Conservation (phyloP, 1,139 yeast genomes). For the Taphrina wiesneri region DNA sequence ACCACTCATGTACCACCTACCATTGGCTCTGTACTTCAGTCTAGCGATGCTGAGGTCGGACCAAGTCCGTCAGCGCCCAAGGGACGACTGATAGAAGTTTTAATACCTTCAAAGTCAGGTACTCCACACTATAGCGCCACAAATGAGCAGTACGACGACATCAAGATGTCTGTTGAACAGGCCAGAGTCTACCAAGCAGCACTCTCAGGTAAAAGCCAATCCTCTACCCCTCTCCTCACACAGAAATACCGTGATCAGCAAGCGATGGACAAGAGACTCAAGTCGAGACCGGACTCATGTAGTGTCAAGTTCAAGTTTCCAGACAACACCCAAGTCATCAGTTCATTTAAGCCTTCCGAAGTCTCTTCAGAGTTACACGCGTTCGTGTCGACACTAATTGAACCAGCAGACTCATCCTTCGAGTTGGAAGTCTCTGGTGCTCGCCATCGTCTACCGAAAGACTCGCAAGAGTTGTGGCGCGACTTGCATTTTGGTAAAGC, state of each 20-base stretch:
- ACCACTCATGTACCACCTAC: neutral
- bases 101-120: constrained; percentile 3
- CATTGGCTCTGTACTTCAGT: neutral
- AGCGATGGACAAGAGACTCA: constrained; percentile 13
- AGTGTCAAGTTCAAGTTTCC: constrained; percentile 23
- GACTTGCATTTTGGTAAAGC: neutral
- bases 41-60: neutral
- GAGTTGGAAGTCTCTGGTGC: constrained; percentile 1
- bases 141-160: constrained; percentile 1
- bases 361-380: neutral
- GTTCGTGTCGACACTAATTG: neutral
- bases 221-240: constrained; percentile 5
- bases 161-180: constrained; percentile 10
- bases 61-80: neutral
- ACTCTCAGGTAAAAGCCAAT: neutral
- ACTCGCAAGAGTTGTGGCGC: neutral
- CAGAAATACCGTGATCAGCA: constrained; percentile 8
- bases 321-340: constrained; percentile 25
- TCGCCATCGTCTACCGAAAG: neutral
- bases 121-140: neutral
- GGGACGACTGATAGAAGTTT: neutral
- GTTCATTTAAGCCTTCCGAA: constrained; percentile 11
- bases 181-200: constrained; percentile 15
- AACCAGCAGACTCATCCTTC: neutral
- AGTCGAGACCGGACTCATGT: constrained; percentile 10